A percentile compares a stretch with the other conserved stretches of the same genome.
These are phyloP conservation scores for Davidsoniella eucalypti DNA, from an alignment of 2,329 filamentous ascomycete species.

Conservation along the genomic window DNA sequence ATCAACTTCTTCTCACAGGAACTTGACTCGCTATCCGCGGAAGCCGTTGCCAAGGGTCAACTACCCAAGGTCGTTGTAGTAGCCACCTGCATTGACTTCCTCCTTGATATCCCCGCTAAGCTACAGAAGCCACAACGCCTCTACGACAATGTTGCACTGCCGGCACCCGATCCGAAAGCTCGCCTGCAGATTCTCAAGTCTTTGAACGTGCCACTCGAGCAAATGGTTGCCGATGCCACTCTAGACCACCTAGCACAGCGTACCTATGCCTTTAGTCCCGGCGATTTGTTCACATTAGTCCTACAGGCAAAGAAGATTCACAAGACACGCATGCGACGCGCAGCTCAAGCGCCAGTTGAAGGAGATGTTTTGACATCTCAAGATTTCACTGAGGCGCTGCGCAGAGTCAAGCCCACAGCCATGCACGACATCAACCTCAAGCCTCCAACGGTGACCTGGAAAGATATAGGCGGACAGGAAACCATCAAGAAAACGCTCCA, in stretches of 20 bases:
- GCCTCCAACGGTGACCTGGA: constrained; percentile 72
- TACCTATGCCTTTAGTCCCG: constrained; percentile 76
- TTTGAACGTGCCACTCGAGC: constrained; percentile 31
- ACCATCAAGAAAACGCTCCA: constrained; percentile 49
- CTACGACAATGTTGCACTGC: constrained; percentile 50
- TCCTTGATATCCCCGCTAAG: constrained; percentile 52
- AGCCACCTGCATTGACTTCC: constrained; percentile 54
- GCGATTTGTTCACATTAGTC: constrained; percentile 54
- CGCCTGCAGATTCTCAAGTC: constrained; percentile 59
- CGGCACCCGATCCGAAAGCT: constrained; percentile 56
- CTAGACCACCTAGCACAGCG: constrained; percentile 49
- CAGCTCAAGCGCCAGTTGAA: constrained; percentile 25
- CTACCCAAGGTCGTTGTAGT: constrained; percentile 51
- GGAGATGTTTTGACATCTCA: constrained; percentile 26
- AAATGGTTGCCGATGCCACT: constrained; percentile 32
- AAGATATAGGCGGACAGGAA: constrained; percentile 73
- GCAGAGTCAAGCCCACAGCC: constrained; percentile 58
- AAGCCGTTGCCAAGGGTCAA: constrained; percentile 21
- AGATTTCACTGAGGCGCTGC: constrained; percentile 50
- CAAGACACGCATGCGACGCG: constrained; percentile 17
- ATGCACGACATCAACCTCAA: constrained; percentile 84
- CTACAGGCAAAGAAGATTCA: constrained; percentile 18
- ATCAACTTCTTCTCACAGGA: constrained; percentile 35
- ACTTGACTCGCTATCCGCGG: constrained; percentile 35
- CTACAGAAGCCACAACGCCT: constrained; percentile 53